phyloP scores from a whole-genome alignment of 768 basidiomycete species.

The Psilocybe azurescens region DNA sequence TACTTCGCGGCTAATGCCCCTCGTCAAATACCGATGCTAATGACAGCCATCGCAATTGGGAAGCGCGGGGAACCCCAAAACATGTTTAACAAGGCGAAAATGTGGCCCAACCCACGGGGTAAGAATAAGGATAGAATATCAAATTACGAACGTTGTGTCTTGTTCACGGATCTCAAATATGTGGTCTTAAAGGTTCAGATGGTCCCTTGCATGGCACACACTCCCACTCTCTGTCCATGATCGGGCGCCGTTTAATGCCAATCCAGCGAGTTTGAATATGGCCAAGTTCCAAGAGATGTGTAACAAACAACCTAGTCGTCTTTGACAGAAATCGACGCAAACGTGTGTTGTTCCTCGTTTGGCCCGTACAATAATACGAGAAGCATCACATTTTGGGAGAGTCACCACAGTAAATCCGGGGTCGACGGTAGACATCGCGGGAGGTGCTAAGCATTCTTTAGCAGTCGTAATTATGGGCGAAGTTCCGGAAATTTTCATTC shows the following conservation, averaged over 20 bases:
- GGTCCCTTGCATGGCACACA: background rate
- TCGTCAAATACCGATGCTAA: no score
- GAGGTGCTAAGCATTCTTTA: no score
- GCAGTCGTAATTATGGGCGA: background rate
- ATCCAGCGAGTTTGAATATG: background rate
- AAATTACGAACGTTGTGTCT: conserved; percentile 3
- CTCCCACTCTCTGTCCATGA: background rate
- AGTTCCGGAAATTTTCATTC: background rate
- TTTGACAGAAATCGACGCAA: no score
- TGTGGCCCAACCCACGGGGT: background rate
- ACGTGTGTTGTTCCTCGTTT: background rate
- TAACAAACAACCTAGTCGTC: background rate
- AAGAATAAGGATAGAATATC: conserved; percentile 1
- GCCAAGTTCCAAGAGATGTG: background rate
- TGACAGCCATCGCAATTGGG: no score
- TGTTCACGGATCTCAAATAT: background rate
- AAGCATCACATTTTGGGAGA: no score
- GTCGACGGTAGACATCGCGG: background rate
- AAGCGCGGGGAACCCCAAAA: background rate
- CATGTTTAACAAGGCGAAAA: background rate
- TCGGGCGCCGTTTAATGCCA: background rate
- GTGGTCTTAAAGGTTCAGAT: background rate
- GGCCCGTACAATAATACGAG: no score
- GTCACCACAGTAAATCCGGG: background rate
- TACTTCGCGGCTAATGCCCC: no score